phyloP scores from a whole-genome alignment of 31 red algal genomes.

The Endocladia muricata region DNA sequence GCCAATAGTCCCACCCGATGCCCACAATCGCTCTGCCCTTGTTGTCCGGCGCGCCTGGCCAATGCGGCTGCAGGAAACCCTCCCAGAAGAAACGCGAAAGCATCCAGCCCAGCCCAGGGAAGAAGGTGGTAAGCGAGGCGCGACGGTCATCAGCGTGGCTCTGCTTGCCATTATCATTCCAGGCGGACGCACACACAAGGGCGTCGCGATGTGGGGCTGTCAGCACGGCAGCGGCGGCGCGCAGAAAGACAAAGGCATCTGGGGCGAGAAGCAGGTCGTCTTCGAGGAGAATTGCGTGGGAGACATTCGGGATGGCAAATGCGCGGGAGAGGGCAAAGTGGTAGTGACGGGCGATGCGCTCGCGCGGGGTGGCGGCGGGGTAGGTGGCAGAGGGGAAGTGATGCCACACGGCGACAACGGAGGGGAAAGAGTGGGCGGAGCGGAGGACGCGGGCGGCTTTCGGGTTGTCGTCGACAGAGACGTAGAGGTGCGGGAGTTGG shows the following conservation, averaged over 20 bases:
- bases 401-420: slow-evolving; percentile 12
- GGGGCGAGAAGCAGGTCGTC: slow-evolving; percentile 41
- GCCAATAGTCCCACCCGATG: slow-evolving; percentile 57
- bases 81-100: slow-evolving; percentile 31
- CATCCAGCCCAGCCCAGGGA: slow-evolving; percentile 54
- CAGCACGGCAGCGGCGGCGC: not conserved
- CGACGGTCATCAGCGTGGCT: not conserved
- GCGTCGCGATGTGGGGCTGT: not conserved
- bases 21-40: slow-evolving; percentile 18
- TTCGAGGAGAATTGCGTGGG: slow-evolving; percentile 48
- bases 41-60: slow-evolving; percentile 10
- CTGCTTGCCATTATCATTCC: slow-evolving; percentile 37
- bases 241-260: slow-evolving; percentile 16
- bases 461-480: slow-evolving; percentile 44
- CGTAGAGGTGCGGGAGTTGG: slow-evolving; percentile 14
- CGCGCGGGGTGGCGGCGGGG: not conserved
- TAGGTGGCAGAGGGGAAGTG: not conserved
- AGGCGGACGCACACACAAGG: slow-evolving; percentile 30
- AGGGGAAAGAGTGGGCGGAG: not conserved
- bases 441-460: slow-evolving; percentile 22
- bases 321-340: not conserved
- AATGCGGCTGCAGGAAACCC: slow-evolving; percentile 2
- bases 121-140: slow-evolving; percentile 41
- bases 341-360: slow-evolving; percentile 43
- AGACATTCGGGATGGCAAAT: slow-evolving; percentile 7